Base-by-base conservation (phyloP, 1,284 basidiomycete species). In the Ganoderma resinaceum region DNA sequence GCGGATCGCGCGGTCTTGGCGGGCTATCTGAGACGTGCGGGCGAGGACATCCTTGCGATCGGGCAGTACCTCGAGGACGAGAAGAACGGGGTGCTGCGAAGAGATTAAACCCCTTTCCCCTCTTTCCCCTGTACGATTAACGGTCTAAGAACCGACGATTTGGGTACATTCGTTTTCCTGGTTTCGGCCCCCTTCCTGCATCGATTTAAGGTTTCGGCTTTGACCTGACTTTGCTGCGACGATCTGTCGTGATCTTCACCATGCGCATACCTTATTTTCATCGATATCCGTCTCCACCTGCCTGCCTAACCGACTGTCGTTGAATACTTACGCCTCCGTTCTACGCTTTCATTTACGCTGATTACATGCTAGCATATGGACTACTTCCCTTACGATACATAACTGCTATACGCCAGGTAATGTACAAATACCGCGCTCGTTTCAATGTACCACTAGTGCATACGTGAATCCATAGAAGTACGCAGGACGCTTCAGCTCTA, bases 51-150 rank as follows among this genome's bases (percentile, higher is more conserved):
- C 66, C 80, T 92, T 58, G 95, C 95, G 8, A 94, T 96, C 75
- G 92, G 94, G 26, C 91, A 93, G 75, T 96, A 95, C 78, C 82
- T 96, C 37, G 94, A 95, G 73, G 95, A 96, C 74, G 93, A 95
- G 79, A 92, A 91, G 82, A 91, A 90, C 74, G 93, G 92, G 29
- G 85, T 82, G 26, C 77, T 94, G 57, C 84, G 84, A 62, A 76
- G 79, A 61, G 79, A 83, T 60, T 79, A 52, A 46, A 8, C 14
- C 26, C 43, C 29, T 35, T 35, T 14, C 43, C 29, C n/a, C 33
- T 6, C 20, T 58, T 58, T 43, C 29, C 8, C n/a, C 38, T 52
- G 63, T 38, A 46, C 31, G 59, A 53, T 42, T 57, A 37, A 59
- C 52, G 60, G 60, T 61, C 33, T 42, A 61, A 40, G 37, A 20